Conservation (phyloP, 805 yeast species). For the Wickerhamiella musiphila region DNA sequence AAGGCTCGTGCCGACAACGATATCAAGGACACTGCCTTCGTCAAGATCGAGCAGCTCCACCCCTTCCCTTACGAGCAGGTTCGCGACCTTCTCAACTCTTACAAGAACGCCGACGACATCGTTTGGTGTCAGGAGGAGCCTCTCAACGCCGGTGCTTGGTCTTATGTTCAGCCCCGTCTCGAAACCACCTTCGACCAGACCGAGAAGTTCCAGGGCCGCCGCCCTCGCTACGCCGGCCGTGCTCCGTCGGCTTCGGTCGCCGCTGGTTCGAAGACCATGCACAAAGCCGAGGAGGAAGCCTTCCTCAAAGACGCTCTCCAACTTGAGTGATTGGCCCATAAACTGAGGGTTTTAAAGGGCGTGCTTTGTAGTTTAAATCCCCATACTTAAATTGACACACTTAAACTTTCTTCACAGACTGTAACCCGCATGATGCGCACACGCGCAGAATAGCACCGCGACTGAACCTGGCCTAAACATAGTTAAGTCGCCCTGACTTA, state of each 20-base stretch:
- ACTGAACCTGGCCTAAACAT: too few relatives aligned
- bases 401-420: too few relatives aligned
- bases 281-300: conserved; percentile 71
- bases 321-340: too few relatives aligned
- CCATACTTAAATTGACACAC: too few relatives aligned
- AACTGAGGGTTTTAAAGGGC: too few relatives aligned
- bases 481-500: too few relatives aligned
- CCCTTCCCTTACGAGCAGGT: conserved; percentile 98
- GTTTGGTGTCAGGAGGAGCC: conserved; percentile 99
- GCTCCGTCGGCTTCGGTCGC: conserved; percentile 97
- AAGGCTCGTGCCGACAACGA: conserved; percentile 69
- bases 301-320: conserved; percentile 63
- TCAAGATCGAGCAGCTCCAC: conserved; percentile 85
- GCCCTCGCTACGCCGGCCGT: conserved; percentile 84
- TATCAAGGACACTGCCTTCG: conserved; percentile 70
- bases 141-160: conserved; percentile 86
- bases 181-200: conserved; percentile 62
- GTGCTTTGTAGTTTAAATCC: too few relatives aligned
- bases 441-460: too few relatives aligned
- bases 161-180: conserved; percentile 69
- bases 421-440: too few relatives aligned
- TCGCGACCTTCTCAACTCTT: conserved; percentile 63
- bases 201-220: conserved; percentile 38
- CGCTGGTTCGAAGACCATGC: conserved; percentile 87
- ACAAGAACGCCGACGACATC: conserved; percentile 70